Evolutionary conservation across 352 stramenopile species (phyloP).

Genomic region (Albugo candida): DNA sequence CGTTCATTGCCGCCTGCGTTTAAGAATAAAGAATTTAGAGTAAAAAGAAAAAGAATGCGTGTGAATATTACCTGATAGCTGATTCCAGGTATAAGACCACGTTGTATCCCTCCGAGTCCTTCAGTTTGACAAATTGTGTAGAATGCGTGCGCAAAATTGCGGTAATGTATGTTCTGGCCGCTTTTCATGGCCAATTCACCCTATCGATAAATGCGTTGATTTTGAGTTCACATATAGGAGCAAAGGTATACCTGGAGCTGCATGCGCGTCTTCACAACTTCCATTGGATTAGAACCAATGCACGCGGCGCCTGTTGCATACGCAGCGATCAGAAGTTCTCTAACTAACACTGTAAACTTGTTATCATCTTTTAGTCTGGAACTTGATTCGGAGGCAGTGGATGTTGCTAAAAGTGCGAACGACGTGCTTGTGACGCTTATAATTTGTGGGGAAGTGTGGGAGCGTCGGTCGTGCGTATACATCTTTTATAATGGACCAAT

Average conservation of each 20-base stretch:
- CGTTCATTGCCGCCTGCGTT: slow-evolving; percentile 54
- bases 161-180: slow-evolving; percentile 30
- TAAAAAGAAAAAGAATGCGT: too few relatives aligned
- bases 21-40: neutral
- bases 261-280: slow-evolving; percentile 81
- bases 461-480: too few relatives aligned
- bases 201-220: slow-evolving; percentile 5
- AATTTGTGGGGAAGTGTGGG: too few relatives aligned
- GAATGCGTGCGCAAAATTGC: slow-evolving; percentile 74
- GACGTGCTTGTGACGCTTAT: too few relatives aligned
- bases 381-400: too few relatives aligned
- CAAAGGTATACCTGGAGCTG: slow-evolving; percentile 24
- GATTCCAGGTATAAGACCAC: slow-evolving; percentile 53
- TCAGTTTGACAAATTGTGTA: slow-evolving; percentile 65
- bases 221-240: neutral
- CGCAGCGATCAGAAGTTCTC: slow-evolving; percentile 56
- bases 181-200: slow-evolving; percentile 47
- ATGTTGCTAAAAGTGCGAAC: too few relatives aligned
- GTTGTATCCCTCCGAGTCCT: slow-evolving; percentile 56
- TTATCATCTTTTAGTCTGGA: neutral
- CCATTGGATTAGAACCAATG: slow-evolving; percentile 76
- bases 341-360: slow-evolving; percentile 11
- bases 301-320: slow-evolving; percentile 41
- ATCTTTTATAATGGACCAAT: too few relatives aligned
- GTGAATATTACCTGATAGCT: slow-evolving; percentile 51